Base-by-base conservation (phyloP, 2,329 filamentous ascomycete genomes). In the Sclerotinia borealis region DNA sequence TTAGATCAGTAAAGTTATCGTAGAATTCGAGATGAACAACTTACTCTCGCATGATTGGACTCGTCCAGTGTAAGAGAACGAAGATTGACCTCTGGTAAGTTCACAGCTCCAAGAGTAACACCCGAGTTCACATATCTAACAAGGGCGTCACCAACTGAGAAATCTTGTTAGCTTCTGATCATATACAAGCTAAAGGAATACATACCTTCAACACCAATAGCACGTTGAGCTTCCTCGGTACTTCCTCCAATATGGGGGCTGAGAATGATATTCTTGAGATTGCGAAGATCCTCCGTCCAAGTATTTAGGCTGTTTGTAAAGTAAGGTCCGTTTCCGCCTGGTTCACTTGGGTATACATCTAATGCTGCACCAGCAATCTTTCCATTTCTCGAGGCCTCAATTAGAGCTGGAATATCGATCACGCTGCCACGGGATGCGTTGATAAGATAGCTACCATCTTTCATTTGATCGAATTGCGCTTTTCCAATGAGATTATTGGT, bases 241-340 rank as follows among this genome's bases (percentile, higher is more conserved):
- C 92, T 96, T 63, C 95, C 95, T 71, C 95, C 95, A 73, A 99
- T 98, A 76, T 99, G 95, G 27, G 95, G 95, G 1, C 93, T 96
- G 56, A 99, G 82, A 70, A 99, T 96, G 69, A 99, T 81, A 79
- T 99, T 99, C 78, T 88, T 95, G 65, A 98, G 80, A 59, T 84
- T 84, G 61, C 91, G 86, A 54, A 99, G 84, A 66, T 97, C 93
- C 72, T 93, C 87, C 34, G 86, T 89, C 91, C 92, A 99, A 11
- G 78, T 69, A 78, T 96, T 96, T 65, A 99, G 82, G 54, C 84
- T 81, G 75, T 85, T 89, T 77, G 86, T 93, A 81, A 99, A 99
- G 78, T 96, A 96, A 74, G 96, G 90, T 64, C 95, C 95, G 75
- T 99, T 99, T 69, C 89, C 92, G 58, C 88, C 91, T 11, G 95